A percentile compares a stretch with the other conserved stretches of the same genome.
Evolutionary conservation across 139 green algal genomes (phyloP).

Genomic region (Trebouxia sp.): DNA sequence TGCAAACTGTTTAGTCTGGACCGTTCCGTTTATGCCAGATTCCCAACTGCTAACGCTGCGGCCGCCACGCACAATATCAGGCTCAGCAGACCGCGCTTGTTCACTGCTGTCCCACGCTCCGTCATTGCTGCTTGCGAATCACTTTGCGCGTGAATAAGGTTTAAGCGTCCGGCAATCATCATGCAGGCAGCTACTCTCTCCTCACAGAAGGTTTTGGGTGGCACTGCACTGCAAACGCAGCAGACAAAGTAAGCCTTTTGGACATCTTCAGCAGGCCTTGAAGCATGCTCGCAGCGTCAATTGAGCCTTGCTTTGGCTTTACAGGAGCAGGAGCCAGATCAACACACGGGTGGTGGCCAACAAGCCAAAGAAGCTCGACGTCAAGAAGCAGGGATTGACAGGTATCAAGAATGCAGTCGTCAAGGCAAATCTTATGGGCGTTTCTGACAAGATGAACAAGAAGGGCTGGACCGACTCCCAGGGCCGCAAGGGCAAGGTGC

Average conservation of each 20-base stretch:
- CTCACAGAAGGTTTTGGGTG: conserved; percentile 34
- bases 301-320: conserved; percentile 1
- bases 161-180: too few relatives aligned
- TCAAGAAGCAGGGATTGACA: conserved; percentile 85
- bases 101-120: background rate
- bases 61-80: conserved; percentile 21
- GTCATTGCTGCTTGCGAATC: too few relatives aligned
- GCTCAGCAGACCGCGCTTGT: conserved; percentile 1
- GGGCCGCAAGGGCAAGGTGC: conserved; percentile 84
- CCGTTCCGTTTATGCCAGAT: background rate
- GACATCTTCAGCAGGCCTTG: background rate
- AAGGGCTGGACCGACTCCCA: conserved; percentile 87
- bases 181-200: background rate
- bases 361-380: conserved; percentile 83
- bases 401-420: conserved; percentile 73
- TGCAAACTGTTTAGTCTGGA: too few relatives aligned
- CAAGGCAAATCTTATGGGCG: conserved; percentile 83
- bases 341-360: conserved; percentile 49
- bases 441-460: conserved; percentile 72
- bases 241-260: conserved; percentile 3
- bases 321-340: conserved; percentile 21
- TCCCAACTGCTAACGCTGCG: background rate
- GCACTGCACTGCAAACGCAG: conserved; percentile 19
- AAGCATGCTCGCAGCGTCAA: background rate
- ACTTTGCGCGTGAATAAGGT: too few relatives aligned